Base-by-base conservation (phyloP, 306 rosid genomes). In the Cucurbita pepo region DNA sequence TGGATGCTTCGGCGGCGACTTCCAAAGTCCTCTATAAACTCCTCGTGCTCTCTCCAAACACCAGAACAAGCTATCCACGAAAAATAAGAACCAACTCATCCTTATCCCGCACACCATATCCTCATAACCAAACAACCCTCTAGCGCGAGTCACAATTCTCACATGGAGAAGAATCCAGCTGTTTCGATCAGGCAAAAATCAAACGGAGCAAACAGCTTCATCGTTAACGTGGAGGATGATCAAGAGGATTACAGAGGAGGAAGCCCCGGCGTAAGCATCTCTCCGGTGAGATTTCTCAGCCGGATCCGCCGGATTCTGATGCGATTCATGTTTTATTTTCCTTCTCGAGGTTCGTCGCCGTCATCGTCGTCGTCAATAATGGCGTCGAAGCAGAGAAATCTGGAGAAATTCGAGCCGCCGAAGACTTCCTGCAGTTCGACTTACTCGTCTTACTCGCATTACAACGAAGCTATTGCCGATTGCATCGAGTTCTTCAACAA, bases 401-500 rank as follows among this genome's bases (percentile, higher is more conserved):
- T 19, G 54, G 88, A 88, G 47, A 53, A 71, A 21, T 86, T 83
- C 64, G 92, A 90, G 63, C 90, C 95, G 11, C 95, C 96, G 1
- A 88, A 88, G 80, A 90, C 89, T 2, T 90, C 95, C 8, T 90
- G 89, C 81, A 90, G 92, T 59, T 90, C 92, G 0, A 81, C 82
- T 72, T 83, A 88, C 73, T 87, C 93, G 30, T 85, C 96, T 38
- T 83, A 88, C 73, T 85, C 89, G 15, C 96, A 90, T 77, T 85
- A 86, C 66, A 81, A 83, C 38, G 92, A 88, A 76, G 95, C 95
- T 64, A 86, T 90, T 14, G 83, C 90, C 0, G 96, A 90, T 51
- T 88, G 95, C 76, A 90, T 90, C 61, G 90, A 90, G 86, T 90
- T 90, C 86, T 83, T 90, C 79, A 90, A 90, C 37, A 88, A 81